Conservation (phyloP, 2,329 filamentous ascomycete species). For the Curvularia verruculosa region DNA sequence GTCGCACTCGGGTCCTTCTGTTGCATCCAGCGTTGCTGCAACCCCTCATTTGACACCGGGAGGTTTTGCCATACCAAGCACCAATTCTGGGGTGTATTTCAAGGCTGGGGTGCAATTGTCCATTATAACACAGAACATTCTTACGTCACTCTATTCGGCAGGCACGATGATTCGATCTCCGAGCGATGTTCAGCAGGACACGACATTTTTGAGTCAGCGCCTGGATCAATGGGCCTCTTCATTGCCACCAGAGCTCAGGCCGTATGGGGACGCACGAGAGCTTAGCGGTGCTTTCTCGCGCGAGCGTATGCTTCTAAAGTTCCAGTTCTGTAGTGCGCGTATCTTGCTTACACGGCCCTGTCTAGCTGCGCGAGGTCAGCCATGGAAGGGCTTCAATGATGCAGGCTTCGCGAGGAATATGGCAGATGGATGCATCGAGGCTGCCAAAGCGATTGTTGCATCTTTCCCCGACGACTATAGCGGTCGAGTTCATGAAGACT, state of each 20-base stretch:
- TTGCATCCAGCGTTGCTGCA: conserved; percentile 5
- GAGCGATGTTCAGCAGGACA: conserved; percentile 43
- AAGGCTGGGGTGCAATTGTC: conserved; percentile 36
- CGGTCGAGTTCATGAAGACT: conserved; percentile 40
- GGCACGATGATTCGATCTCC: conserved; percentile 41
- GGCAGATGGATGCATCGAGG: conserved; percentile 45
- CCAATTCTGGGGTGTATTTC: conserved; percentile 36
- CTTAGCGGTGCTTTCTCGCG: conserved; percentile 18
- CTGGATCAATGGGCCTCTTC: conserved; percentile 44
- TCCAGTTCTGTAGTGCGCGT: conserved; percentile 46
- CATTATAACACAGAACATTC: conserved; percentile 43
- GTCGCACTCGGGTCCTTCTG: conserved; percentile 1
- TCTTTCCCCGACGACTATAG: conserved; percentile 46
- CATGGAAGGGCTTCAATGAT: conserved; percentile 21
- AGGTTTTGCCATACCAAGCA: conserved; percentile 6
- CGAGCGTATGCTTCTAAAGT: conserved; percentile 42
- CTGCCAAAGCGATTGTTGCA: conserved; percentile 44
- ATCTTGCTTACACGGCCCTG: conserved; percentile 52
- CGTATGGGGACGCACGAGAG: conserved; percentile 19
- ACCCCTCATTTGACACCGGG: conserved; percentile 10
- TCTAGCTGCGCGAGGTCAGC: conserved; percentile 39
- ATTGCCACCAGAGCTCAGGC: conserved; percentile 41
- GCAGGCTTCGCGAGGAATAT: conserved; percentile 39
- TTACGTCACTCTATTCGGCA: conserved; percentile 48
- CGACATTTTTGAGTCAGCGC: conserved; percentile 39